A percentile compares a stretch with the other conserved stretches of the same genome.
Evolutionary conservation across 306 rosid species (phyloP).

Genomic region (Cicer yamashitae): DNA sequence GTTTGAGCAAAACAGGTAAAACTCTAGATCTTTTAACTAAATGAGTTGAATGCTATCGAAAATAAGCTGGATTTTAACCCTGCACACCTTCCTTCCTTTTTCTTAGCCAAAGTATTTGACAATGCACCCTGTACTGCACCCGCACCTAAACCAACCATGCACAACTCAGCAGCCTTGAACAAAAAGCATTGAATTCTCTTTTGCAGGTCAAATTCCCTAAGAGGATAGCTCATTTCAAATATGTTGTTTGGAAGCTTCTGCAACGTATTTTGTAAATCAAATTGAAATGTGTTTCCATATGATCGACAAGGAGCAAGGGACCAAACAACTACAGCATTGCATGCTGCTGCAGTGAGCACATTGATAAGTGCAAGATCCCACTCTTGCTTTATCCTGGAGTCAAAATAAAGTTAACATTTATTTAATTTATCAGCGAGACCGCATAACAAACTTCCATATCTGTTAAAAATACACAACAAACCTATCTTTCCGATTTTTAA

Average conservation of each 20-base stretch:
- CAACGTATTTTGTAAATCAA: conserved; percentile 93
- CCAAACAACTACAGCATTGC: conserved; percentile 98
- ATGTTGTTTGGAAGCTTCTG: conserved; percentile 99
- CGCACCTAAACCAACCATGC: conserved; percentile 90
- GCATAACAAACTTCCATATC: conserved; percentile 35
- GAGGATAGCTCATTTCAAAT: conserved; percentile 92
- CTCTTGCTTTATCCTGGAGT: conserved; percentile 87
- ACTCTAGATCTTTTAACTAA: not conserved
- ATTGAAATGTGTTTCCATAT: conserved; percentile 89
- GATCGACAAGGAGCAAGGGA: conserved; percentile 99
- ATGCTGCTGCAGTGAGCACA: conserved; percentile 90
- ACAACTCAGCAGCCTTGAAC: conserved; percentile 97
- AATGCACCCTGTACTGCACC: conserved; percentile 92
- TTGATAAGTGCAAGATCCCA: conserved; percentile 98
- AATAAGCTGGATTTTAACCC: conserved; percentile 24
- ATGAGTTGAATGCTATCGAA: conserved; percentile 25
- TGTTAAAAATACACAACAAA: conserved; percentile 41
- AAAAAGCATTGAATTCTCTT: conserved; percentile 88
- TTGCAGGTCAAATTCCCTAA: conserved; percentile 91
- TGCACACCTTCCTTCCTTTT: conserved; percentile 84
- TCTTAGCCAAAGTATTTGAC: conserved; percentile 70
- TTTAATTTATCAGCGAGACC: conserved; percentile 36
- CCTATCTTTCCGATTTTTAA: conserved; percentile 92
- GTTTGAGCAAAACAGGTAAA: conserved; percentile 34
- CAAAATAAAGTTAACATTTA: conserved; percentile 39